These are phyloP conservation scores for Termitomyces sp. DNA, from an alignment of 768 basidiomycete genomes.

Conservation along the genomic window DNA sequence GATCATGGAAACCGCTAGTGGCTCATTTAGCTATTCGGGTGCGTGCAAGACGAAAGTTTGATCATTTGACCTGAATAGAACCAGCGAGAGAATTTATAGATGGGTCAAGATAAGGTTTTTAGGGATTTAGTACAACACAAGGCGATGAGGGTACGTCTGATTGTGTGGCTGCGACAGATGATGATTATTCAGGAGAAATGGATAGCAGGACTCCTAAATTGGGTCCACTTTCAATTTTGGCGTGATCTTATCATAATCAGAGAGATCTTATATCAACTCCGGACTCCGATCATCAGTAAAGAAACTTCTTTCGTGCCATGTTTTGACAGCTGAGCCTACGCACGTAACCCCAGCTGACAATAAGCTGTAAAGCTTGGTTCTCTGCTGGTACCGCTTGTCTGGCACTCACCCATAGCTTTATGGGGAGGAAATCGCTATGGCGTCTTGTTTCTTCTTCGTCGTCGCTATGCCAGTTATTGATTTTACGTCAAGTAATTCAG, in stretches of 20 bases:
- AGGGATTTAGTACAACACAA: background rate
- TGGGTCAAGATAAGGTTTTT: too few species aligned
- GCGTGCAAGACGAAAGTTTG: too few species aligned
- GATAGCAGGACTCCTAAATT: too few species aligned
- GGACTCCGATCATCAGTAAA: too few species aligned
- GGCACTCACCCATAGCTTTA: too few species aligned
- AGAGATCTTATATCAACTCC: background rate
- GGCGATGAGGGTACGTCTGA: background rate
- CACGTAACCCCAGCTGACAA: too few species aligned
- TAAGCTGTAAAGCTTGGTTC: background rate
- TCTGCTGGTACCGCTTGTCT: background rate
- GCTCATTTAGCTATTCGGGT: too few species aligned
- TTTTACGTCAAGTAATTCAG: constrained; percentile 7
- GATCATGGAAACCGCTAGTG: too few species aligned
- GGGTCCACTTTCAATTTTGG: too few species aligned
- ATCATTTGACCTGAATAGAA: too few species aligned
- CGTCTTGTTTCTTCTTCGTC: background rate
- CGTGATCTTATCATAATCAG: too few species aligned
- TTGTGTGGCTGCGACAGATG: background rate
- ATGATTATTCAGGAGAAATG: background rate
- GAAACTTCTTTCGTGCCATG: background rate
- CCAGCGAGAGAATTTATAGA: too few species aligned
- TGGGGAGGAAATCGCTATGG: background rate
- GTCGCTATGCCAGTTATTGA: background rate
- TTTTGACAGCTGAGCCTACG: background rate